Evolutionary conservation across 257 asterid species (phyloP).

Genomic region (Rauvolfia tetraphylla): DNA sequence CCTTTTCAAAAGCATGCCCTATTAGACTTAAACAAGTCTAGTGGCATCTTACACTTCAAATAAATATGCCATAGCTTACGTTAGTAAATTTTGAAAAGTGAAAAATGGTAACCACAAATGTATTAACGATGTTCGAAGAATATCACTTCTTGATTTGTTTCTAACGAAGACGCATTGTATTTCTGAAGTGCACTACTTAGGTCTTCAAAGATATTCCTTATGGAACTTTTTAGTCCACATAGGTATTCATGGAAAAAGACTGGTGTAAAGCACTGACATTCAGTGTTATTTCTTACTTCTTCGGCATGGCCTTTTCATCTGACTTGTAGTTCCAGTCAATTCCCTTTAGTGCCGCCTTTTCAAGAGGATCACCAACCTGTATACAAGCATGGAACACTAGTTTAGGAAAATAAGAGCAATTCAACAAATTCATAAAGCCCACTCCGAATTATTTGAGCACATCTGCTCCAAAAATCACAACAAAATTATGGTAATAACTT

Average conservation of each 20-base stretch:
- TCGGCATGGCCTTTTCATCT: slow-evolving; percentile 95
- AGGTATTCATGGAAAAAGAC: not conserved
- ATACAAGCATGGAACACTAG: slow-evolving; percentile 20
- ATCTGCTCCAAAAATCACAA: not conserved
- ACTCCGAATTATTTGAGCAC: not conserved
- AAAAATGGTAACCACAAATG: not conserved
- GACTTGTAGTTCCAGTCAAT: slow-evolving; percentile 91
- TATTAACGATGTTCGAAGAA: not conserved
- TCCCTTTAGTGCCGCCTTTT: slow-evolving; percentile 96
- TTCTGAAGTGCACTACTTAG: not conserved
- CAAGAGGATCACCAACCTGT: slow-evolving; percentile 99
- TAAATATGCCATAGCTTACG: not conserved
- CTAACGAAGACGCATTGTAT: not conserved
- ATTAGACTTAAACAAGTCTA: not conserved
- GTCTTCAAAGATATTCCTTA: not conserved
- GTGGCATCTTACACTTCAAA: not conserved
- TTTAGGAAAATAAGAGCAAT: slow-evolving; percentile 4
- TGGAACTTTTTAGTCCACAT: not conserved
- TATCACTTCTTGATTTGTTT: not conserved
- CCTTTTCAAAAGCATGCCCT: not conserved
- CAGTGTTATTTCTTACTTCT: slow-evolving; percentile 52
- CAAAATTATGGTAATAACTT: not conserved
- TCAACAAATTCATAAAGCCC: slow-evolving; percentile 6
- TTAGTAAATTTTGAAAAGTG: not conserved
- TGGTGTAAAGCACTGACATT: not conserved